A percentile compares a stretch with the other conserved stretches of the same genome.
phyloP scores from a whole-genome alignment of 768 basidiomycete genomes.

The Arthromyces matolae region DNA sequence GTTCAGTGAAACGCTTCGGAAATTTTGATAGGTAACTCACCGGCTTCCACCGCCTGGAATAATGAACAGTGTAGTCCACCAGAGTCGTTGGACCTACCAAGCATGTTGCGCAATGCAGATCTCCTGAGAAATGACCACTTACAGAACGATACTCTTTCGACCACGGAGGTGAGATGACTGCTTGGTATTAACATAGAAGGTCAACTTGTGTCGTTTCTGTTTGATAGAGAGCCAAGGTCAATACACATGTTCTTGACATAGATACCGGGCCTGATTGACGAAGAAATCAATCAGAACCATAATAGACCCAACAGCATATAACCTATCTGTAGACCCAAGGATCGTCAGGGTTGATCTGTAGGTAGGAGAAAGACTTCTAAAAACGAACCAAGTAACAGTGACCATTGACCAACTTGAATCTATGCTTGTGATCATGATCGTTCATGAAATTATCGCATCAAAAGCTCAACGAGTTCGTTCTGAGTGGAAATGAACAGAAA shows the following conservation, averaged over 20 bases:
- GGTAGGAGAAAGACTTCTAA: too few relatives aligned
- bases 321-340: conserved; percentile 67
- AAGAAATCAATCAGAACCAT: background rate
- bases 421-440: too few relatives aligned
- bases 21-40: conserved; percentile 22
- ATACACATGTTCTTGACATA: conserved; percentile 60
- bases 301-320: background rate
- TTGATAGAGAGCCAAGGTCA: background rate
- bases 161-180: conserved; percentile 57
- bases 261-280: conserved; percentile 52
- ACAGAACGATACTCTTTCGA: conserved; percentile 66
- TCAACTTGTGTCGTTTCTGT: conserved; percentile 71
- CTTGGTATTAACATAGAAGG: conserved; percentile 64
- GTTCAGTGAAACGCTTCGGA: background rate
- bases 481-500: too few relatives aligned
- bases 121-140: too few relatives aligned
- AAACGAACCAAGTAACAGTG: too few relatives aligned
- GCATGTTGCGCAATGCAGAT: too few relatives aligned
- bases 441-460: too few relatives aligned
- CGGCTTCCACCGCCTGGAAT: conserved; percentile 50
- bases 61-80: background rate
- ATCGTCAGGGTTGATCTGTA: conserved; percentile 69
- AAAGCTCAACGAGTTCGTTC: too few relatives aligned
- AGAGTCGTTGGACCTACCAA: conserved; percentile 34
- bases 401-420: too few relatives aligned